Evolutionary conservation across 371 early-diverging fungal genomes (phyloP).

Genomic region (Batkoa obscura): DNA sequence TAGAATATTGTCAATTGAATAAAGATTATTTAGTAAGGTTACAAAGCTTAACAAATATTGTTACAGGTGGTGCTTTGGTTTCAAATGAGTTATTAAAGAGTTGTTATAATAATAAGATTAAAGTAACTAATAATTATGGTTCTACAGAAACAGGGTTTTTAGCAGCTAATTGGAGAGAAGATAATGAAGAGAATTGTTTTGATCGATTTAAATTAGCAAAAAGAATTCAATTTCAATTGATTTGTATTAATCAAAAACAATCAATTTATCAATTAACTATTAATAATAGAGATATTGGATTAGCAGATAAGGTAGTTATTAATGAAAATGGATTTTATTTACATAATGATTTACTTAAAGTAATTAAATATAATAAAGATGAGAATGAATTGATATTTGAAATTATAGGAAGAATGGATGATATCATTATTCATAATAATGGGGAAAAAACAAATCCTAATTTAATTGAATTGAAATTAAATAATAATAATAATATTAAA

Average conservation of each 20-base stretch:
- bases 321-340: neutral
- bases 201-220: no score
- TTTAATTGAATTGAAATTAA: neutral
- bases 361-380: neutral
- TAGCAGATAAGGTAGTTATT: neutral
- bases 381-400: neutral
- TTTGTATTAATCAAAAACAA: no score
- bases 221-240: no score
- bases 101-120: neutral
- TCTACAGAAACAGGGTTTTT: neutral
- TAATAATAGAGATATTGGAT: neutral
- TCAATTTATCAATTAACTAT: neutral
- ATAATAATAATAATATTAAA: neutral
- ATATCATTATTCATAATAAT: neutral
- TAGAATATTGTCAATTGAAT: neutral
- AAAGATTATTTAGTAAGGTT: no score
- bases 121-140: neutral
- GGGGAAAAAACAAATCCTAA: constrained; percentile 2
- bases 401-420: neutral
- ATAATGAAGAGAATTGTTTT: neutral
- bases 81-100: neutral
- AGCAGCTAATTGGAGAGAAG: neutral
- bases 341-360: neutral
- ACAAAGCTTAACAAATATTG: no score
- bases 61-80: neutral